A percentile compares a stretch with the other conserved stretches of the same genome.
Conservation (phyloP, 2,329 filamentous ascomycete species). For the Epichloe sp. region DNA sequence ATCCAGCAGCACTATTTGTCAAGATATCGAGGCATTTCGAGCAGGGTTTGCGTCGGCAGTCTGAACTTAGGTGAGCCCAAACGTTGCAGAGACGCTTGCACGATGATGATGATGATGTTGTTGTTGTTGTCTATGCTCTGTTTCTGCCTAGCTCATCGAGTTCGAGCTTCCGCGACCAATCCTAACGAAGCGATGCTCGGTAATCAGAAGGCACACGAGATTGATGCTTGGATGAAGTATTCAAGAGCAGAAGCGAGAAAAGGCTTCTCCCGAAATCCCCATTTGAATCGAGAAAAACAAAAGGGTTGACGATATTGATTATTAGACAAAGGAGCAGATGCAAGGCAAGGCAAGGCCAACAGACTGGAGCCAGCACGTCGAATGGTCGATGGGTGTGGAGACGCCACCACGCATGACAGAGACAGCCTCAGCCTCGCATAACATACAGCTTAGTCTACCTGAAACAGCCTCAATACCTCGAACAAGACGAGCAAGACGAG, state of each 20-base stretch:
- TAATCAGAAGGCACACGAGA: too few species aligned
- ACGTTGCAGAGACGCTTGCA: neutral
- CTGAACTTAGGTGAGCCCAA: neutral
- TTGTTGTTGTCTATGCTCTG: neutral
- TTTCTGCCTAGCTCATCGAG: neutral
- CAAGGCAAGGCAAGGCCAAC: neutral
- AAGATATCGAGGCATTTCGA: slow-evolving; percentile 2
- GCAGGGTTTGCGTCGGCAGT: neutral
- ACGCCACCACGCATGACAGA: neutral
- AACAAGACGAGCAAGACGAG: too few species aligned
- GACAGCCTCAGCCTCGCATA: too few species aligned
- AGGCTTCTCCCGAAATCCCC: too few species aligned
- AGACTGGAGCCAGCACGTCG: neutral
- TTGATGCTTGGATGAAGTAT: too few species aligned
- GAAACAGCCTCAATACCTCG: neutral
- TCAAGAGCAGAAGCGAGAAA: too few species aligned
- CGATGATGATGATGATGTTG: neutral
- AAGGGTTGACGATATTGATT: too few species aligned
- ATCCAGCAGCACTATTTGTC: neutral
- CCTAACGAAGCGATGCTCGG: too few species aligned
- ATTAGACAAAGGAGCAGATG: too few species aligned
- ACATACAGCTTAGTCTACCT: neutral
- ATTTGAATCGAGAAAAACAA: too few species aligned
- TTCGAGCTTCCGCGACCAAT: too few species aligned
- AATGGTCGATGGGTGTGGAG: neutral